Evolutionary conservation across 306 rosid species (phyloP).

Genomic region (Corylus heterophylla): DNA sequence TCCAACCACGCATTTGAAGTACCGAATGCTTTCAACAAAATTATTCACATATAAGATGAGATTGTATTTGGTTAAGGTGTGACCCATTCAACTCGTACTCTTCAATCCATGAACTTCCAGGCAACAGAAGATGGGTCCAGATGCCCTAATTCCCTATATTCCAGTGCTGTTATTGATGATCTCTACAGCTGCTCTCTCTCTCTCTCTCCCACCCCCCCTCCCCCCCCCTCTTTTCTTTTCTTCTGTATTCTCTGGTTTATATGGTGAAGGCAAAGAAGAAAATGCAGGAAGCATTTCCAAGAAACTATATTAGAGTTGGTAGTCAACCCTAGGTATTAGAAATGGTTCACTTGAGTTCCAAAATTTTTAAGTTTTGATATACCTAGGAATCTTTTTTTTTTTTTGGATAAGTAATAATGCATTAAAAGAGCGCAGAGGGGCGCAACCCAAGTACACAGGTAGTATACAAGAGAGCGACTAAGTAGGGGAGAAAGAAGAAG

Average conservation of each 20-base stretch:
- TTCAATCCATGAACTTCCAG: neutral
- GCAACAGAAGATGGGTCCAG: neutral
- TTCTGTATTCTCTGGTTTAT: neutral
- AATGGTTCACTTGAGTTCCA: neutral
- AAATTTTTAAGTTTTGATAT: neutral
- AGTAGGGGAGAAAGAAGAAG: too few species aligned
- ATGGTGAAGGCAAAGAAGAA: neutral
- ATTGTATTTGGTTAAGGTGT: neutral
- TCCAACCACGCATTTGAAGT: neutral
- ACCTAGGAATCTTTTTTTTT: too few species aligned
- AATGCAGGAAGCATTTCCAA: constrained; percentile 7
- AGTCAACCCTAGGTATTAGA: neutral
- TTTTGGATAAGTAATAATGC: too few species aligned
- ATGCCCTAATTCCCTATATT: neutral
- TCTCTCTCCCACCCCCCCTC: too few species aligned
- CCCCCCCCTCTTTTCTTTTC: too few species aligned
- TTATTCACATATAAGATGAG: neutral
- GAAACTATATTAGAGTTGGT: neutral
- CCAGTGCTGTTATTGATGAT: neutral
- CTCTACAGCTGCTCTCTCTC: neutral
- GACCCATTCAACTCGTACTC: neutral
- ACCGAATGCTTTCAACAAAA: neutral
- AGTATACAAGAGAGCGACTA: too few species aligned
- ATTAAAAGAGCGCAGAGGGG: too few species aligned
- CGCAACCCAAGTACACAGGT: too few species aligned